Base-by-base conservation (phyloP, 805 yeast genomes). In the Vanderwaltozyma verrucispora region DNA sequence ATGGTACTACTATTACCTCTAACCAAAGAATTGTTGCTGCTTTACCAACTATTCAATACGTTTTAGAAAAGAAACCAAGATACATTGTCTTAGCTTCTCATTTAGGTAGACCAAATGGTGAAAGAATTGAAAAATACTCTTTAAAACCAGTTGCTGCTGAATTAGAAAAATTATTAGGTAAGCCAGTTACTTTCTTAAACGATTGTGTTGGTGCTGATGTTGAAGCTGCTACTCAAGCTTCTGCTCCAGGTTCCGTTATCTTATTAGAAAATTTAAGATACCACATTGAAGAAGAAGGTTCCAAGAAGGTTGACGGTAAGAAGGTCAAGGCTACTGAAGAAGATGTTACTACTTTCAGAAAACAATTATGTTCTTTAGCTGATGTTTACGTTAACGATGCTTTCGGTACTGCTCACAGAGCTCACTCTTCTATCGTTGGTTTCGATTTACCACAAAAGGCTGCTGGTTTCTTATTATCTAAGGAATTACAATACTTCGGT, bases 1-100 rank as follows among this genome's bases (percentile, higher is more conserved):
- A 92, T 62, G 97, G 96, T 54, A 76, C 75, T 59, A 88, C 80
- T 63, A 92, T 92, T 74, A 94, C 99, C 72, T 92, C 94, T 79
- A 94, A 92, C 75, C 97, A 92, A 73, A 82, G 99, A 72, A 92
- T 92, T 61, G 97, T 88, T 57, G 99, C 98, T 64, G 98, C 99
- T 52, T 71, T 94, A 57, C 99, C 99, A 66, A 89, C 99, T 53
- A 92, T 92, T 72, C 67, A 94, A 69, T 92, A 89, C 65, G 96
- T 89, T 38, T 71, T 83, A 63, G 89, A 84, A 62, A 80, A 89
- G 52, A 75, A 82, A 59, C 95, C 99, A 62, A 86, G 81, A 74
- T 85, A 77, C 50, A 80, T 92, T 50, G 72, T 92, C 52, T 76
- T 92, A 54, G 97, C 96, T 49, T 88, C 97, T 44, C 99, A 92